phyloP scores from a whole-genome alignment of 768 basidiomycete genomes.

The Saitozyma sp. region DNA sequence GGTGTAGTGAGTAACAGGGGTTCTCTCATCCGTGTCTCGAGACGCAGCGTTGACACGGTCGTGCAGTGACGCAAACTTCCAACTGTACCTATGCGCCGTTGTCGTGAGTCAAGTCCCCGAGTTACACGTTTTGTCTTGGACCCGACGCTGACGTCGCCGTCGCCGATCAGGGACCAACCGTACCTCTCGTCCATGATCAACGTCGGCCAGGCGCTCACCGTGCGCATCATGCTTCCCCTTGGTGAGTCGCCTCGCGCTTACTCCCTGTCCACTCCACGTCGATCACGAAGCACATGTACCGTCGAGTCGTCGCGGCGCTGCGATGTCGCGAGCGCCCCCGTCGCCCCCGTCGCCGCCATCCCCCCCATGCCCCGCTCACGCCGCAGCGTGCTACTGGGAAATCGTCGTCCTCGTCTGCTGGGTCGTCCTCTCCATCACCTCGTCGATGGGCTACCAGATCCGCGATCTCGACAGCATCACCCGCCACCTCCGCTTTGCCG shows the following conservation, averaged over 20 bases:
- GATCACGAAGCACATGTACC: too few relatives aligned
- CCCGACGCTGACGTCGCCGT: not conserved
- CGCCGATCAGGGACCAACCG: slow-evolving; percentile 32
- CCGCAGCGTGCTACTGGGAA: slow-evolving; percentile 47
- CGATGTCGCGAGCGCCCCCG: too few relatives aligned
- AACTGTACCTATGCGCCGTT: slow-evolving; percentile 51
- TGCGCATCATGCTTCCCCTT: slow-evolving; percentile 44
- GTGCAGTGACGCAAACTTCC: slow-evolving; percentile 31
- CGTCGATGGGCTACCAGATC: slow-evolving; percentile 44
- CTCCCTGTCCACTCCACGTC: not conserved
- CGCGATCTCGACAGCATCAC: slow-evolving; percentile 44
- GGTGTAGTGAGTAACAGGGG: slow-evolving; percentile 43
- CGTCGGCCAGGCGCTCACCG: slow-evolving; percentile 45
- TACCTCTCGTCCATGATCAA: slow-evolving; percentile 41
- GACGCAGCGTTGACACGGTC: not conserved
- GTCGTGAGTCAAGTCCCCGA: slow-evolving; percentile 25
- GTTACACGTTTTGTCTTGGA: not conserved
- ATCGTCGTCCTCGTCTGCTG: slow-evolving; percentile 46
- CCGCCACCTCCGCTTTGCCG: slow-evolving; percentile 46
- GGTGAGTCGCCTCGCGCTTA: slow-evolving; percentile 21
- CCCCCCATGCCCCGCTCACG: slow-evolving; percentile 10
- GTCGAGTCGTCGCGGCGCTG: too few relatives aligned
- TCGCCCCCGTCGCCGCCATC: too few relatives aligned
- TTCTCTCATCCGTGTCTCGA: not conserved
- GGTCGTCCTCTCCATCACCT: slow-evolving; percentile 37